Evolutionary conservation across 2,329 filamentous ascomycete genomes (phyloP), one percentile per base, ranked within the genome.

Genomic region (Penicillium hesseltinei): DNA sequence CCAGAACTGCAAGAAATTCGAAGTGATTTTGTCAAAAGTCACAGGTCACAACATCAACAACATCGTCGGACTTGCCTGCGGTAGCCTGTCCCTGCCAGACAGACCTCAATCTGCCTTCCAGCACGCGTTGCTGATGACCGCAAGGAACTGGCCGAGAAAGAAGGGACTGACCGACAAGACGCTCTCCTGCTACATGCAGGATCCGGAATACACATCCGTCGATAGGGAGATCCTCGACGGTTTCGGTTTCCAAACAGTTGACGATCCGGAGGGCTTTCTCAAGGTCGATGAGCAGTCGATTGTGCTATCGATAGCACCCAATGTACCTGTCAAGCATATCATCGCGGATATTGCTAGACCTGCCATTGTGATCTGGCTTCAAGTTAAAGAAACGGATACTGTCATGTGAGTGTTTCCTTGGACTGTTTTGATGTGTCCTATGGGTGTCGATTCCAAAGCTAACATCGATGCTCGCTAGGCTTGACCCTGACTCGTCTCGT

Each of bases 321-420:
- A 71, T 42, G 65, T 73, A 0, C 71, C 75, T 0, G 65, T 76
- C 6, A 73, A 72, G 47, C 71, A 77, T 57, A 70, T 77, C 25
- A 63, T 78, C 36, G 69, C 71, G n/a, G 75, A 77, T 60, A 62
- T 73, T 47, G 69, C 73, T 42, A 71, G 69, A 44, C 75, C 75
- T 7, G 66, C 62, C 2, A 59, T 69, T n/a, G 65, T 72, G 54
- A 56, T 72, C 10, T 72, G 70, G 69, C 57, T 67, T 50, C 61
- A 47, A 0, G 61, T 69, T 2, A 27, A 54, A 11, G 55, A 62
- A n/a, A 44, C 46, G 31, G 52, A 13, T 58, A 15, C 1, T 23
- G 10, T n/a, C 29, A 2, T 31, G 36, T 50, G 42, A 19, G 38
- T 52, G 17, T 19, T 36, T 17, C 3, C 3, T 23, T 25, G 11